These are phyloP conservation scores for Tympanopsis confertula DNA, from an alignment of 2,329 filamentous ascomycete species.

Conservation along the genomic window DNA sequence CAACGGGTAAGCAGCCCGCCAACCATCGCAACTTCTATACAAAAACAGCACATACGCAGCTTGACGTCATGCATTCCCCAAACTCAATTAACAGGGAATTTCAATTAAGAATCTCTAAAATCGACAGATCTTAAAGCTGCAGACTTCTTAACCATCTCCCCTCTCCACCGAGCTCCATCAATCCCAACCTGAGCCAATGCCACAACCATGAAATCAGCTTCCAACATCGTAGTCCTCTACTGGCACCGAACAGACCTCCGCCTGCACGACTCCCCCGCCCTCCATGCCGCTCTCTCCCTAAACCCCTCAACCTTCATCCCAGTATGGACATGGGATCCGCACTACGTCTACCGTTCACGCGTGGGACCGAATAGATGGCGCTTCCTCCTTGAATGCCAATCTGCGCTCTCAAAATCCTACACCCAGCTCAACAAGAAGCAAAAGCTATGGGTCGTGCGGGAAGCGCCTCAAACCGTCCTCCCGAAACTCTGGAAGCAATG, in stretches of 20 bases:
- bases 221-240: slow-evolving; percentile 51
- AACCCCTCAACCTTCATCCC: slow-evolving; percentile 60
- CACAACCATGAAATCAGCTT: slow-evolving; percentile 7
- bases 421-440: slow-evolving; percentile 59
- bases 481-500: slow-evolving; percentile 64
- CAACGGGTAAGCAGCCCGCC: too few species aligned
- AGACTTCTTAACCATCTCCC: too few species aligned
- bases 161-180: too few species aligned
- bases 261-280: slow-evolving; percentile 65
- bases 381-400: slow-evolving; percentile 65
- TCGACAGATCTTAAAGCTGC: too few species aligned
- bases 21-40: too few species aligned
- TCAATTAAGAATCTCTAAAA: too few species aligned
- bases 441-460: slow-evolving; percentile 60
- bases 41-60: too few species aligned
- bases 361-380: slow-evolving; percentile 66
- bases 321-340: slow-evolving; percentile 71
- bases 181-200: background rate
- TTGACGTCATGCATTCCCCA: too few species aligned
- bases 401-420: slow-evolving; percentile 56
- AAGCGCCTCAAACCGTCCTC: slow-evolving; percentile 60
- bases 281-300: slow-evolving; percentile 60
- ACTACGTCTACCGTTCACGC: slow-evolving; percentile 64
- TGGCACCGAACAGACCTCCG: slow-evolving; percentile 73
- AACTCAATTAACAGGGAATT: too few species aligned